Base-by-base conservation (phyloP, 768 basidiomycete genomes). In the Mycena rosella region DNA sequence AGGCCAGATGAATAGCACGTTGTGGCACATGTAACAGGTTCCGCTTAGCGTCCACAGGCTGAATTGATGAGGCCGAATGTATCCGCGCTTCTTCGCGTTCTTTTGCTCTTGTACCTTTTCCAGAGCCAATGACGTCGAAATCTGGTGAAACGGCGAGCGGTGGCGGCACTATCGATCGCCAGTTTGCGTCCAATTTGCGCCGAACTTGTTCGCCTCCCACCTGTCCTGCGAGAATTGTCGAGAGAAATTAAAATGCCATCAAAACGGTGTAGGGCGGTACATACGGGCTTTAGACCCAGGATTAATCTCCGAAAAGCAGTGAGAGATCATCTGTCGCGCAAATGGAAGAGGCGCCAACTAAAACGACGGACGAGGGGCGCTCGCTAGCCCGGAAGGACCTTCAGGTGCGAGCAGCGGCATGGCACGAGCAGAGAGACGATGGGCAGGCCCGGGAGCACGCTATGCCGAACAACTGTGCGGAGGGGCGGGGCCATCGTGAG, bases 261-360 rank as follows among this genome's bases (percentile, higher is more conserved):
- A 20, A n/a, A n/a, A 9, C 48, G 26, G 18, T 11, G 40, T n/a
- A 11, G 40, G n/a, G 47, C 47, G 55, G 29, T 13, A 49, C 56
- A 53, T 30, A 49, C 54, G 44, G 62, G 22, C 17, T 36, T 32
- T 26, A 7, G 45, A 47, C n/a, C 24, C 47, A 63, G 34, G 38
- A n/a, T 53, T 65, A 47, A 65, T 58, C 24, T 65, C 63, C 56
- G 63, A 65, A 65, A 65, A 53, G 63, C 20, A 49, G 63, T 55
- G 51, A 62, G 61, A 34, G 55, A 48, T 53, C 60, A 58, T 51
- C 38, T 42, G 53, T 49, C 32, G 61, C 61, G 53, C 45, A 48
- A 54, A 63, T 56, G 53, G 55, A 49, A 55, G 34, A 14, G n/a
- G 18, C 29, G 29, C 42, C 57, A 22, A 60, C 32, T 48, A 32